Base-by-base conservation (phyloP, 805 yeast species). In the Saturnispora galanensis region DNA sequence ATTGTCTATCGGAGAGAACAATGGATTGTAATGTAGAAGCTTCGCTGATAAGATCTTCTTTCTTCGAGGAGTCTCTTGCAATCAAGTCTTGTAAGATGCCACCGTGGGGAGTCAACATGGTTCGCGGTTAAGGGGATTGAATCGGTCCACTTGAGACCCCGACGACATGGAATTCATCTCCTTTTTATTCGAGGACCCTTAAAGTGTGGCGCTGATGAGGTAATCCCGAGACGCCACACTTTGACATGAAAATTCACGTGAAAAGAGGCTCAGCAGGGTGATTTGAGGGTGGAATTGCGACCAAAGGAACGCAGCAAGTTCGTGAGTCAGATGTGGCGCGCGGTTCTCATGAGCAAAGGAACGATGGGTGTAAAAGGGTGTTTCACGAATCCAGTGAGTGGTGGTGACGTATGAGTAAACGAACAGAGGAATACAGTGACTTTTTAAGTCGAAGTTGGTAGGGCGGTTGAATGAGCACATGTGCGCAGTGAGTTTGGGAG, bases 81-180 rank as follows among this genome's bases (percentile, higher is more conserved):
- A 88, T 73, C 50, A 89, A 73, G 63, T 89, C 97, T 65, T 89
- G 81, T 53, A 89, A 76, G 45, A 70, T 70, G 56, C 96, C 96
- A 60, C 97, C 97, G 75, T 90, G 97, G 47, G 97, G 96, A 56
- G 78, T 66, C 47, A 82, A 80, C 85, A 81, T 80, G 41, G 39
- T 56, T 31, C 26, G 17, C 17, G 17, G 2, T 13, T 38, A n/a
- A 21, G 26, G 26, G 26, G 26, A 21, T 21, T 21, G 26, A 21
- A 12, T 16, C 4, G 4, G 8, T 13, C 35, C 34, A 12, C n/a
- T 31, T 37, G 29, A 15, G 26, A 15, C 38, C 38, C 38, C 38
- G 12, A 11, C 31, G 28, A n/a, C 30, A 30, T 18, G 35, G 35
- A 11, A 21, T 30, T 10, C 41, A 17, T 30, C 18, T 29, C 11